Conservation (phyloP, 129 eudicot species). For the Oenanthe sinensis region DNA sequence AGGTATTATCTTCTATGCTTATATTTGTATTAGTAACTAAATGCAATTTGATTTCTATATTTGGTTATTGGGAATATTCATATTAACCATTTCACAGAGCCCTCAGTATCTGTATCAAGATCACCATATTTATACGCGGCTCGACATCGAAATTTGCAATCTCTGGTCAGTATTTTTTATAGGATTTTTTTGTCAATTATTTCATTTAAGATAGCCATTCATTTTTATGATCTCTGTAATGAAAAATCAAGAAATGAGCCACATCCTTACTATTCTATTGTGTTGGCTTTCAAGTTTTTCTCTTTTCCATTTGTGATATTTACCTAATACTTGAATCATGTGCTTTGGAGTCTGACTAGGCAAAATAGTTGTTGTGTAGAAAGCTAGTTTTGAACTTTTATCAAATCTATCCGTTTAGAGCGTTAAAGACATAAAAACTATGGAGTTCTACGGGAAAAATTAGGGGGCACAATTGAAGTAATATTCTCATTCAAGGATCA, state of each 20-base stretch:
- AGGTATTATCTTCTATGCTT: constrained; percentile 25
- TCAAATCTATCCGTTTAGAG: not conserved
- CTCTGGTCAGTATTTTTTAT: constrained; percentile 35
- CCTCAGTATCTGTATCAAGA: not conserved
- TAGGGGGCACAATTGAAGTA: not conserved
- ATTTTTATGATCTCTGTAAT: not conserved
- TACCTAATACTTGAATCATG: not conserved
- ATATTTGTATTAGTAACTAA: constrained; percentile 11
- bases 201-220: not conserved
- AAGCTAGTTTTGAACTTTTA: not conserved
- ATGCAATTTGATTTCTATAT: not conserved
- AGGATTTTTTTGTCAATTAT: not conserved
- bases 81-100: constrained; percentile 3
- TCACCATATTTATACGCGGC: not conserved
- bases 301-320: not conserved
- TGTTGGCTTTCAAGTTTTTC: no score
- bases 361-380: not conserved
- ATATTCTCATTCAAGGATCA: not conserved
- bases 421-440: not conserved
- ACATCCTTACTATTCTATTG: not conserved
- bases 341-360: not conserved
- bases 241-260: not conserved
- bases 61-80: constrained; percentile 8
- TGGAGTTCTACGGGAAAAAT: not conserved
- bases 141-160: constrained; percentile 14